Percentiles rank a stretch among this genome's conserved stretches.
These are phyloP conservation scores for Pythium guiyangense DNA, from an alignment of 352 stramenopile species.

Conservation along the genomic window DNA sequence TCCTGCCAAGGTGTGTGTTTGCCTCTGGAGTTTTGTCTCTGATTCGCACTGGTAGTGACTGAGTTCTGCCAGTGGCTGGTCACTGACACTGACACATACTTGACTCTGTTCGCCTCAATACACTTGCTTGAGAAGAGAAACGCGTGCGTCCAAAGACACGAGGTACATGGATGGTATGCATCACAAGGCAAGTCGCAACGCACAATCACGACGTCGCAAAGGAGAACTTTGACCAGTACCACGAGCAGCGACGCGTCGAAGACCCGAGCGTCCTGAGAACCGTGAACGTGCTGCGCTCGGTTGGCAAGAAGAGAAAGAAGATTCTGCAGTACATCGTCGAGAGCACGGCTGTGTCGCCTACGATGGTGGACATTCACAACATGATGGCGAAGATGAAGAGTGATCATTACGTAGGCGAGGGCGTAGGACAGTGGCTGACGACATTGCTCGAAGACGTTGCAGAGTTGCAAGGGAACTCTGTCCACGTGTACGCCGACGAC, in stretches of 20 bases:
- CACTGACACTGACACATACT: too few species aligned
- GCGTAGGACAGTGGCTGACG: not conserved
- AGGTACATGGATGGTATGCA: not conserved
- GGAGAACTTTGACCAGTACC: not conserved
- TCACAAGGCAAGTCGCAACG: not conserved
- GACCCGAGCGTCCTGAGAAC: not conserved
- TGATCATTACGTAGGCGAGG: not conserved
- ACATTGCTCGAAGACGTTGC: not conserved
- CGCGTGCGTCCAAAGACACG: not conserved
- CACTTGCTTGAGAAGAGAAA: not conserved
- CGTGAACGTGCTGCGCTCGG: not conserved
- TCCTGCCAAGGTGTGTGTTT: too few species aligned
- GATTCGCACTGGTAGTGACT: too few species aligned
- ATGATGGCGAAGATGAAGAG: not conserved
- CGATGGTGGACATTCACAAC: slow-evolving; percentile 13
- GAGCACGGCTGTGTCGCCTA: not conserved
- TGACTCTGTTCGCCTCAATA: too few species aligned
- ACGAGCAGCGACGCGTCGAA: not conserved
- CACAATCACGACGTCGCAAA: not conserved
- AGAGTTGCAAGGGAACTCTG: not conserved
- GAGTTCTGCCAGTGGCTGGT: too few species aligned
- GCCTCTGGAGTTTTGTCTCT: too few species aligned
- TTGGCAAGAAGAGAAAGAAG: not conserved
- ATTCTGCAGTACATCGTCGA: slow-evolving; percentile 6
- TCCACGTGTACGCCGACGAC: not conserved